Conservation (phyloP, 2,329 filamentous ascomycete genomes). For the Neofusicoccum parvum region DNA sequence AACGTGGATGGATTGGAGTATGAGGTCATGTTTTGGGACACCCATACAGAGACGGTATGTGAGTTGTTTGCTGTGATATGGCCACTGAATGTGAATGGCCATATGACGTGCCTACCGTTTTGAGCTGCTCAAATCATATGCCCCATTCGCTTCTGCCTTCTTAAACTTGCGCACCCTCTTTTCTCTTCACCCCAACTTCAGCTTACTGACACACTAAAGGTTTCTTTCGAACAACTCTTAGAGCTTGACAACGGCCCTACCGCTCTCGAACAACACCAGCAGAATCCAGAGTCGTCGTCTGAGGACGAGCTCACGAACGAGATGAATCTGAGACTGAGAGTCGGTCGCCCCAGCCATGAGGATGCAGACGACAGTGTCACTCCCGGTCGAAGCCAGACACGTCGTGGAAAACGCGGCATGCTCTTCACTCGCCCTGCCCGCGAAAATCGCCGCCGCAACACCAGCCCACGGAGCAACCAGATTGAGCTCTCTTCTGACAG, state of each 20-base stretch:
- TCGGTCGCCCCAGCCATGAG: background rate
- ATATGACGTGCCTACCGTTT: background rate
- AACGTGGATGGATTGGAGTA: conserved; percentile 39
- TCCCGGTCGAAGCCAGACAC: background rate
- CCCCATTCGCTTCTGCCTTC: background rate
- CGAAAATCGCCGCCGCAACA: background rate
- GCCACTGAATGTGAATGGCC: background rate
- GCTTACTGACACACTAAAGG: conserved; percentile 34
- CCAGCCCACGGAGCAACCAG: background rate
- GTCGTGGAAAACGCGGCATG: background rate
- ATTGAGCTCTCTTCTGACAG: conserved; percentile 22
- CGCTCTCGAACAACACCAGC: conserved; percentile 47
- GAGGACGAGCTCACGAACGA: conserved; percentile 6
- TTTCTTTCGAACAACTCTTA: conserved; percentile 49
- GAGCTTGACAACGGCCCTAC: conserved; percentile 49
- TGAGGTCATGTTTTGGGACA: conserved; percentile 46
- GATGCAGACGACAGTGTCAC: background rate
- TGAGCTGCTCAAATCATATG: background rate
- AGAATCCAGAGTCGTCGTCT: conserved; percentile 3
- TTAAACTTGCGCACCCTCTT: background rate
- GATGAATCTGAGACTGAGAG: background rate
- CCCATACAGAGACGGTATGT: conserved; percentile 45
- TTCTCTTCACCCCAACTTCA: background rate
- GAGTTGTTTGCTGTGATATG: background rate
- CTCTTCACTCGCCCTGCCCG: background rate